Base-by-base conservation (phyloP, 2,329 filamentous ascomycete genomes). In the Myotisia sp. region DNA sequence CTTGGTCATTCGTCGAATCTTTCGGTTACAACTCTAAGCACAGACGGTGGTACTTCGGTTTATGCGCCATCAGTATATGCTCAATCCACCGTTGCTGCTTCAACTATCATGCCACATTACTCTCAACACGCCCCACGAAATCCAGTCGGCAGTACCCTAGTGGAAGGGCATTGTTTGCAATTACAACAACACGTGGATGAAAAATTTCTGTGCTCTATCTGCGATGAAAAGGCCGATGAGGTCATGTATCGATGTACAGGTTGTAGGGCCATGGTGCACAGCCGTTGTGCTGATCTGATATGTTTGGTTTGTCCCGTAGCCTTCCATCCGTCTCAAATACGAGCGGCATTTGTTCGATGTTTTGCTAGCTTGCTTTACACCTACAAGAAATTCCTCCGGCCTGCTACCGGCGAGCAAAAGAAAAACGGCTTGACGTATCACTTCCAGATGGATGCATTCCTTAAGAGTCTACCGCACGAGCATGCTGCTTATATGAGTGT, bases 351-450 rank as follows among this genome's bases (percentile, higher is more conserved):
- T 47, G 74, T 77, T 20, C 64, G 75, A 47, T 78, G 73, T 54
- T 78, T 79, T 45, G 74, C 75, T 20, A 77, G 73, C 45, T 58
- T 79, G 37, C 65, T 79, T 42, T 79, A 78, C 54, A 79, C 75
- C 0, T 79, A 79, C 49, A 70, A 76, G 37, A 70, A 71, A 44
- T 77, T 67, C 47, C 61, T 79, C 40, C 53, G 65, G 14, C 69
- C 72, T 3, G 67, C 75, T 10, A 66, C 59, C 6, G 66, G 69
- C 16, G 71, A 76, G 33, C 68, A 72, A 44, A 74, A 71, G 51
- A 77, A 75, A 48, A 60, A 67, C 7, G 74, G 74, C 2, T 55
- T 76, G 51, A 56, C 69, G 16, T 77, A 76, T 46, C 64, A 65
- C 38, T 79, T 79, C 58, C 75, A 77, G 50, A 71, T 75, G 63